phyloP scores from a whole-genome alignment of 1,284 basidiomycete genomes.

The Afroboletus lepidellus region DNA sequence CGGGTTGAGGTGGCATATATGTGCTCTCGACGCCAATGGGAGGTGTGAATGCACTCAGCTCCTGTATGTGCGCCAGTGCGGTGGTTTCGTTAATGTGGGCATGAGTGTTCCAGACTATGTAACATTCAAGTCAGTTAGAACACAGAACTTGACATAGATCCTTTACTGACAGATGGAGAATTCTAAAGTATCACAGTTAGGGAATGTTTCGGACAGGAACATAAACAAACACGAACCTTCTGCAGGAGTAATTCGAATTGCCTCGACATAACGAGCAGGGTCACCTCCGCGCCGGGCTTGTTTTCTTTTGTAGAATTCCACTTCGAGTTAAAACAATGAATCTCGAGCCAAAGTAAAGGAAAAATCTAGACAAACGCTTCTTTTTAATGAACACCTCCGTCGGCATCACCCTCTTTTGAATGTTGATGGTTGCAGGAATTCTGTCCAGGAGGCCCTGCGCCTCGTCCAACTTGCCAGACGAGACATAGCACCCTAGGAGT shows the following conservation, averaged over 20 bases:
- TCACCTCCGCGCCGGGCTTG: constrained; percentile 53
- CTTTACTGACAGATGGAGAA: constrained; percentile 54
- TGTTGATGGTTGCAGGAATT: constrained; percentile 59
- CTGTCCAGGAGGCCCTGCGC: constrained; percentile 60
- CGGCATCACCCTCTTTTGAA: constrained; percentile 65
- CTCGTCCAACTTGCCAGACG: constrained; percentile 48
- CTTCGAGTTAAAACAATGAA: constrained; percentile 37
- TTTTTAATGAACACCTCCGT: constrained; percentile 76
- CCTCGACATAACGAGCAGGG: constrained; percentile 48
- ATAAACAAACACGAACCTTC: constrained; percentile 49
- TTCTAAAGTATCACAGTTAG: constrained; percentile 37
- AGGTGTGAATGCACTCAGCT: constrained; percentile 49
- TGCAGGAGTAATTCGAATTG: constrained; percentile 63
- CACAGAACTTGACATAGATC: not conserved
- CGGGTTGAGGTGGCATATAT: constrained; percentile 24
- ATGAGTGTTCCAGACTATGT: constrained; percentile 72
- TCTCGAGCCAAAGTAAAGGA: not conserved
- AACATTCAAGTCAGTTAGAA: constrained; percentile 3
- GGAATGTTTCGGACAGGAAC: not conserved
- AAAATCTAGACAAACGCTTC: constrained; percentile 43
- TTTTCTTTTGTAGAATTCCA: constrained; percentile 71
- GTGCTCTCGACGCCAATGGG: constrained; percentile 38
- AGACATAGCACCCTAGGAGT: constrained; percentile 55
- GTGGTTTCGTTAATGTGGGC: constrained; percentile 50
- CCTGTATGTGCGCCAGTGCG: constrained; percentile 55